Evolutionary conservation across 306 rosid species (phyloP).

Genomic region (Cucurbita maxima): DNA sequence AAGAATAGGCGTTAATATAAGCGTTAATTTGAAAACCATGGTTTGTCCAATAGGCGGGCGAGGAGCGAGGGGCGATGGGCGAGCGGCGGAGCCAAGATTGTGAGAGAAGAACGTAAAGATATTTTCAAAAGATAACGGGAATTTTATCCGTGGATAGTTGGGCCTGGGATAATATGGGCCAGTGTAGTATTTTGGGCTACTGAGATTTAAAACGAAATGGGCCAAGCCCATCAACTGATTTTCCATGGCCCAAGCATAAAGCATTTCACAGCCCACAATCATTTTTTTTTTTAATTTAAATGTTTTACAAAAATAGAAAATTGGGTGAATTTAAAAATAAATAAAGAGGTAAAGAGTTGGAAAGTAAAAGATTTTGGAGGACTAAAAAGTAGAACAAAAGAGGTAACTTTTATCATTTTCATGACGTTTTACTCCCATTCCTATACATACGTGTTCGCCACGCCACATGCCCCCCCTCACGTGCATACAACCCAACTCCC

Average conservation of each 20-base stretch:
- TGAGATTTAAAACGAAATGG: neutral
- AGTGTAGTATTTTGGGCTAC: neutral
- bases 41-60: neutral
- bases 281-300: no score
- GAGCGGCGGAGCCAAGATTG: neutral
- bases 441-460: slow-evolving; percentile 16
- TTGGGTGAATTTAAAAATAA: neutral
- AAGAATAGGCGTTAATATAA: neutral
- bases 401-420: slow-evolving; percentile 52
- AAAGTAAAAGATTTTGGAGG: slow-evolving; percentile 57
- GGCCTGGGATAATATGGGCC: neutral
- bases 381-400: slow-evolving; percentile 66
- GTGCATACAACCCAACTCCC: slow-evolving; percentile 53
- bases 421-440: slow-evolving; percentile 36
- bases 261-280: neutral
- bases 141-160: neutral
- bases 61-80: neutral
- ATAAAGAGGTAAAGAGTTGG: no score
- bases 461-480: slow-evolving; percentile 29
- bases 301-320: neutral
- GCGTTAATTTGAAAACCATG: no score
- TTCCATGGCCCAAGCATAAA: neutral
- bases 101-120: neutral
- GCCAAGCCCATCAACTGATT: neutral
- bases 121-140: neutral